Percentiles rank a stretch among this genome's conserved stretches.
phyloP scores from a whole-genome alignment of 208 protist species.

The Wallacemonas rigidus region DNA sequence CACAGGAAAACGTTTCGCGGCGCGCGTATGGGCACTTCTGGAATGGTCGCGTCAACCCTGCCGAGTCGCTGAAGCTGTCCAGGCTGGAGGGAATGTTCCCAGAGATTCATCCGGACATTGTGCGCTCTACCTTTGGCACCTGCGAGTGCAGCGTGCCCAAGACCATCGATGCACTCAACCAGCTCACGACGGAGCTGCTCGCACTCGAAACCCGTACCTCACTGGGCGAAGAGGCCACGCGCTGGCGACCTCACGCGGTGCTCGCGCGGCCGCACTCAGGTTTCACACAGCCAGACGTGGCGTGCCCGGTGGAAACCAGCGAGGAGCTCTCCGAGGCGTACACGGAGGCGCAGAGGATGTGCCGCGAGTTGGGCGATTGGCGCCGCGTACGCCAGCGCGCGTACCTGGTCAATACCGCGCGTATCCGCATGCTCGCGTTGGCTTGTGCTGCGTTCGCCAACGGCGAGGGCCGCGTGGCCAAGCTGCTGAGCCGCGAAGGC shows the following conservation, averaged over 20 bases:
- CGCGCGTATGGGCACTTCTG: constrained; percentile 37
- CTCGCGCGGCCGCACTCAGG: not conserved
- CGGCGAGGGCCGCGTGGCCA: constrained; percentile 53
- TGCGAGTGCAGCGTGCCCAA: constrained; percentile 32
- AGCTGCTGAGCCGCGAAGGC: constrained; percentile 57
- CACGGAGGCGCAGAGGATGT: constrained; percentile 38
- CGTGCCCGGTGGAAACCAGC: constrained; percentile 15
- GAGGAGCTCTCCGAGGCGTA: constrained; percentile 42
- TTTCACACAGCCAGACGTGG: not conserved
- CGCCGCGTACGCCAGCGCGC: constrained; percentile 65
- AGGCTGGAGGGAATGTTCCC: constrained; percentile 66
- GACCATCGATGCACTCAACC: constrained; percentile 51
- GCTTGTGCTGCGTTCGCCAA: constrained; percentile 62
- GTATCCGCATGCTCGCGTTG: constrained; percentile 54
- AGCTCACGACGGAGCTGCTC: constrained; percentile 48
- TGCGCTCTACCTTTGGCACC: constrained; percentile 48
- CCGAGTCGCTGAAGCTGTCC: constrained; percentile 46
- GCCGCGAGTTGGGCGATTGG: constrained; percentile 69
- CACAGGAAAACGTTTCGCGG: constrained; percentile 47
- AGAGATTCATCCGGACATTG: constrained; percentile 42
- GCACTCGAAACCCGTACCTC: constrained; percentile 27
- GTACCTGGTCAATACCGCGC: constrained; percentile 65
- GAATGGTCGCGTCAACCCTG: constrained; percentile 35
- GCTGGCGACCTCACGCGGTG: constrained; percentile 11
- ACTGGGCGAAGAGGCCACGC: constrained; percentile 21